Percentiles rank a stretch among this genome's conserved stretches.
Evolutionary conservation across 768 basidiomycete species (phyloP).

Genomic region (Leccinum boreale): DNA sequence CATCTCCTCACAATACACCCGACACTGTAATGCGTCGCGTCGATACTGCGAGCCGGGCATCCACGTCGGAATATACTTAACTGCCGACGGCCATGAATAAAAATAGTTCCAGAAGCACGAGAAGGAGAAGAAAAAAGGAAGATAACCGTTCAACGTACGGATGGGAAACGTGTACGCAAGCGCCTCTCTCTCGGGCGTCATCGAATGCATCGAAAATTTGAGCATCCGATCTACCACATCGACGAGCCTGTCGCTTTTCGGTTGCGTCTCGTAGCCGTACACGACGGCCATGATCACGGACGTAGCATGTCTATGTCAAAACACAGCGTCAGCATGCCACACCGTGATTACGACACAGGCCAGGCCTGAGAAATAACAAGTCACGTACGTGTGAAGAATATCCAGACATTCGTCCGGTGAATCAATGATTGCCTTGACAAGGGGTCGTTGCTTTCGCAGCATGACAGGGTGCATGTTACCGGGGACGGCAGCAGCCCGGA

Average conservation of each 20-base stretch:
- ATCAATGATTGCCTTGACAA: conserved; percentile 4
- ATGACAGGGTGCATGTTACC: conserved; percentile 8
- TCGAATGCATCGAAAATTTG: not conserved
- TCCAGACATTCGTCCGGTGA: not conserved
- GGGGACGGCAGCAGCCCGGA: conserved; percentile 5
- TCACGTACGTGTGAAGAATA: conserved; percentile 13
- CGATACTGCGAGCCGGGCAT: conserved; percentile 1
- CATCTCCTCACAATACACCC: conserved; percentile 23
- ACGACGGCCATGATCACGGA: conserved; percentile 23
- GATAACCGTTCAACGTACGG: not conserved
- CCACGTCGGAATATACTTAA: conserved; percentile 8
- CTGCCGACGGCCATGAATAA: not conserved
- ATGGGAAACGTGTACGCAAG: conserved; percentile 1
- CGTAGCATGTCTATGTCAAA: conserved; percentile 8
- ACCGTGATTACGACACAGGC: not conserved
- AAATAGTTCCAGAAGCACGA: not conserved
- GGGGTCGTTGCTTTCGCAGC: conserved; percentile 5
- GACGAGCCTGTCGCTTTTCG: not conserved
- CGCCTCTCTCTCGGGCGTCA: conserved; percentile 4
- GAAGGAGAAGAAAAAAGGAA: not conserved
- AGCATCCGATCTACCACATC: not conserved
- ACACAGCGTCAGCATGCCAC: not conserved
- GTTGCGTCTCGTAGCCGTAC: conserved; percentile 8
- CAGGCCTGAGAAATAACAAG: not conserved
- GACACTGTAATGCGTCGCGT: conserved; percentile 4